Evolutionary conservation across 1,284 basidiomycete genomes (phyloP).

Genomic region (Boletus mariae): DNA sequence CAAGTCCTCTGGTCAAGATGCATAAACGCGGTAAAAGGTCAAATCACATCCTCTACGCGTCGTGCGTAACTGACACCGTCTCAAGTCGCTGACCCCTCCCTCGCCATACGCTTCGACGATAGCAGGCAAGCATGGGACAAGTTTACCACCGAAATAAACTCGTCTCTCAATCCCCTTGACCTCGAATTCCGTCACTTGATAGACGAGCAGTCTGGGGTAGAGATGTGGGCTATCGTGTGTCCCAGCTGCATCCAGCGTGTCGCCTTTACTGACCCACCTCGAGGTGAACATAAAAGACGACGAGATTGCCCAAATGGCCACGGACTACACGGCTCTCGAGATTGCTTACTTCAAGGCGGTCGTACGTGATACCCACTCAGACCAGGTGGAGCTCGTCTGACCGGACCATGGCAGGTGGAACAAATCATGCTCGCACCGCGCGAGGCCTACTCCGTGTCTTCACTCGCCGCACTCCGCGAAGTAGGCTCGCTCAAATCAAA

Average conservation of each 20-base stretch:
- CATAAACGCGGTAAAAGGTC: slow-evolving; percentile 60
- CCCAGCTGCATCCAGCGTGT: neutral
- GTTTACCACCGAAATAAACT: slow-evolving; percentile 60
- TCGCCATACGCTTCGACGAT: slow-evolving; percentile 44
- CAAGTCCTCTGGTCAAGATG: slow-evolving; percentile 64
- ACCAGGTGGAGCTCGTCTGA: neutral
- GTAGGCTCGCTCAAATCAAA: slow-evolving; percentile 56
- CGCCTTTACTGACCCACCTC: slow-evolving; percentile 1
- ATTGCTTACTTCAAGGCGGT: slow-evolving; percentile 80
- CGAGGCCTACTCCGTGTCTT: slow-evolving; percentile 72
- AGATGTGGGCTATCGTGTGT: slow-evolving; percentile 64
- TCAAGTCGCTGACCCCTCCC: slow-evolving; percentile 48
- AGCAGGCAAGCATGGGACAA: slow-evolving; percentile 51
- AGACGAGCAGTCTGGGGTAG: slow-evolving; percentile 62
- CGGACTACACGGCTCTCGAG: slow-evolving; percentile 72
- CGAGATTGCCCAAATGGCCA: slow-evolving; percentile 76
- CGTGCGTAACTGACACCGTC: neutral
- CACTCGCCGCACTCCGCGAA: slow-evolving; percentile 73
- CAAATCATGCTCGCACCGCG: slow-evolving; percentile 80
- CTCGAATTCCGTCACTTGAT: slow-evolving; percentile 62
- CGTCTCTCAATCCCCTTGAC: slow-evolving; percentile 60
- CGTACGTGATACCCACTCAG: slow-evolving; percentile 41
- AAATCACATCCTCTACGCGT: neutral
- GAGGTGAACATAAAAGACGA: slow-evolving; percentile 78
- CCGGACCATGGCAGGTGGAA: slow-evolving; percentile 57